Evolutionary conservation across 176 grass and related monocot genomes (phyloP), one percentile per base, ranked within the genome.

Genomic region (Dactylis glomerata): DNA sequence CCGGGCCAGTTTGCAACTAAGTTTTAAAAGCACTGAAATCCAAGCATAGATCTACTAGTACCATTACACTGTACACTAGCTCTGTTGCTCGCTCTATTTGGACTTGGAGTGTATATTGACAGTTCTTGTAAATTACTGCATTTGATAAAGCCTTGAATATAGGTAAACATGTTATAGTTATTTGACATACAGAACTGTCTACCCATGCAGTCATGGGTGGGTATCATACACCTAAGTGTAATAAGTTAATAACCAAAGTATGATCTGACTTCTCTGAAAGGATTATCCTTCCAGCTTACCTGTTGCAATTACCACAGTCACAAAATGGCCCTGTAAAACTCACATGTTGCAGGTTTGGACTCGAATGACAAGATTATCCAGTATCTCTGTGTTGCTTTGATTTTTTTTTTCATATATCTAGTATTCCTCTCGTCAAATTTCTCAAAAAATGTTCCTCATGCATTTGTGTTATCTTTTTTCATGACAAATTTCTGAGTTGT

Each of bases 281-380:
- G 5, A 30, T 38, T 20, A 80, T 84, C 28, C 38, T 58, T 69
- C 47, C 74, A 65, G 3, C 55, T 80, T 88, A 67, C n/a, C 38
- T 81, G 47, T 54, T 66, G 83, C 38, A 77, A 20, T 61, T 62
- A 41, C 50, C 19, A 10, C 31, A 71, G 37, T 86, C 24, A 76
- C 26, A 86, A 78, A 32, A 69, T 82, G 27, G 27, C 57, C 19
- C 30, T 68, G 49, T 76, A 28, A 80, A 38, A 50, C n/a, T 22
- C 52, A 80, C 19, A 17, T 42, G 2, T 51, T 81, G 59, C 32
- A 0, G 19, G 31, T 78, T 78, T 88, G 62, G 79, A 82, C 41
- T 82, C 14, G n/a, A 71, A 62, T 89, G n/a, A 57, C 11, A 85
- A 76, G 10, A 68, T 75, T 81, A 89, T 41, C 68, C 3, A 31